Evolutionary conservation across 768 basidiomycete genomes (phyloP).

Genomic region (Lyophyllum shimeji): DNA sequence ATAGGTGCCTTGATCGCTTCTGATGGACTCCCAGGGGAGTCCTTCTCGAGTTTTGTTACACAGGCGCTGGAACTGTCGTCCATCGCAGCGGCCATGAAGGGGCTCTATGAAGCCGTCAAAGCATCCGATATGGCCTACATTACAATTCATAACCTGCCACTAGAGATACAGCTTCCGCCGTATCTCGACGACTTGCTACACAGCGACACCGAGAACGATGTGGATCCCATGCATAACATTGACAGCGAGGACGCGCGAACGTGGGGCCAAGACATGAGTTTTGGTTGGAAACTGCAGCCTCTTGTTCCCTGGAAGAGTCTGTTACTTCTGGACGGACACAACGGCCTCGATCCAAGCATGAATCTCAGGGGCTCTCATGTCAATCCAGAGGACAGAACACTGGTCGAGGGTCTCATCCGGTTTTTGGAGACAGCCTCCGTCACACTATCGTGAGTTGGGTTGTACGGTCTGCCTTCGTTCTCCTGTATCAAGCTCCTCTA

Average conservation of each 20-base stretch:
- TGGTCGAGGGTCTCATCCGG: constrained; percentile 70
- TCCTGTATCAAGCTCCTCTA: not conserved
- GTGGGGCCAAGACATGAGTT: constrained; percentile 70
- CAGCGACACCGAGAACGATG: constrained; percentile 52
- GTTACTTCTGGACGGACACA: constrained; percentile 65
- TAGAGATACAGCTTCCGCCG: constrained; percentile 88
- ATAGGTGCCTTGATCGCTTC: constrained; percentile 1
- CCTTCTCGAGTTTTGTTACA: constrained; percentile 53
- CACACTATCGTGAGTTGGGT: constrained; percentile 65
- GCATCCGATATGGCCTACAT: constrained; percentile 75
- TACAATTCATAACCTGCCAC: constrained; percentile 71
- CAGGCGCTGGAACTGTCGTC: constrained; percentile 67
- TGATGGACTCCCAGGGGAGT: constrained; percentile 43
- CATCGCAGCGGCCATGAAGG: constrained; percentile 77
- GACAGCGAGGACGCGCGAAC: constrained; percentile 50
- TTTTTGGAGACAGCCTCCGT: constrained; percentile 76
- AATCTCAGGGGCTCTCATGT: constrained; percentile 60
- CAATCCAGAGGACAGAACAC: constrained; percentile 59
- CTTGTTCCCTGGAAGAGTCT: constrained; percentile 93
- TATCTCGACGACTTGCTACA: constrained; percentile 72
- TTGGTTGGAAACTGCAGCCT: constrained; percentile 72
- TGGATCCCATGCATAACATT: constrained; percentile 46
- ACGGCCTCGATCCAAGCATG: constrained; percentile 56
- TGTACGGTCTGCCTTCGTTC: not conserved
- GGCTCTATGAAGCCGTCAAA: constrained; percentile 78